Percentiles rank a stretch among this genome's conserved stretches.
These are phyloP conservation scores for Fagus crenata DNA, from an alignment of 306 rosid species.

Conservation along the genomic window DNA sequence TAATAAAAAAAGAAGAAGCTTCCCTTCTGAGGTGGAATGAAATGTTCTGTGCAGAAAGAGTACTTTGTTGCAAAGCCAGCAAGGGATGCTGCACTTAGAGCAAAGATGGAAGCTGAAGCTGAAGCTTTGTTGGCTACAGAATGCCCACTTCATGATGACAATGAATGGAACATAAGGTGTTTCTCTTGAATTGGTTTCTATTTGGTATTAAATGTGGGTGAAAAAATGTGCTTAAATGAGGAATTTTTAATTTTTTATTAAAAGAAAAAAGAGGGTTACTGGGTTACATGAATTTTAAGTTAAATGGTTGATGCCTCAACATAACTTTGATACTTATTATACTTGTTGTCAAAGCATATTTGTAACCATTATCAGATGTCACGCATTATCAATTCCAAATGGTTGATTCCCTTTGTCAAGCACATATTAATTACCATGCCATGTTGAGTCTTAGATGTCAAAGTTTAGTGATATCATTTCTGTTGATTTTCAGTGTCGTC, in stretches of 20 bases:
- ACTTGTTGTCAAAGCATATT: background rate
- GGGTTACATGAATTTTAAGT: background rate
- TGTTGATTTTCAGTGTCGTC: conserved; percentile 57
- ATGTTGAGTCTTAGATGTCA: conserved; percentile 14
- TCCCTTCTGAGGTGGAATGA: background rate
- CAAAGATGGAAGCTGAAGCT: conserved; percentile 72
- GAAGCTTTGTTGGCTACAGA: conserved; percentile 55
- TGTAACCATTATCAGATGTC: background rate
- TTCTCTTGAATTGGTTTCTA: conserved; percentile 8
- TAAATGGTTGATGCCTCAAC: background rate
- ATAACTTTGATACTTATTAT: background rate
- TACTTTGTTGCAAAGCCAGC: conserved; percentile 69
- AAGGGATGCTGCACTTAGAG: conserved; percentile 89
- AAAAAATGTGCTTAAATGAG: background rate
- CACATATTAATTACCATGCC: background rate
- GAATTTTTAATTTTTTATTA: too few relatives aligned
- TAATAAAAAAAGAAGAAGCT: too few relatives aligned
- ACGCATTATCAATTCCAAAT: background rate
- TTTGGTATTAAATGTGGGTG: background rate
- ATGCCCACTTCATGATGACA: conserved; percentile 72
- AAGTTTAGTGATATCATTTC: conserved; percentile 14
- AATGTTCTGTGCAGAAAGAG: conserved; percentile 57
- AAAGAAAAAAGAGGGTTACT: background rate
- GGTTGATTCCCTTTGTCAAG: background rate
- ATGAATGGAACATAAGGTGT: conserved; percentile 98